Evolutionary conservation across 2,329 filamentous ascomycete species (phyloP).

Genomic region (Shiraia sp.): DNA sequence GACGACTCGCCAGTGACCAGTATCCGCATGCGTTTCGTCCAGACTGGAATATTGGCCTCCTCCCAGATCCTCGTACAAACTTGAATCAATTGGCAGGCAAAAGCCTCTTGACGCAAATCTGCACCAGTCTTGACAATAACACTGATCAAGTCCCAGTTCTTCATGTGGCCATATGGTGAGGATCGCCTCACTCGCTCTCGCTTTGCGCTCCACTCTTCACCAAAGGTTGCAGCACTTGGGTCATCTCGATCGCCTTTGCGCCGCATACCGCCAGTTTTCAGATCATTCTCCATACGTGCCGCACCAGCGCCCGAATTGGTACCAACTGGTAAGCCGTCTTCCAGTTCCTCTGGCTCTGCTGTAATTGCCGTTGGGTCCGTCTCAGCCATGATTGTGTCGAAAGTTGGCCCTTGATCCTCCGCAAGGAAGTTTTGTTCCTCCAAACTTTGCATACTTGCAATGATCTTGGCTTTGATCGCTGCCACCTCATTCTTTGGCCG

Average conservation of each 20-base stretch:
- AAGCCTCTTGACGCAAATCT: slow-evolving; percentile 81
- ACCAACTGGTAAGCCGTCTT: slow-evolving; percentile 56
- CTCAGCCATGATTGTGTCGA: slow-evolving; percentile 81
- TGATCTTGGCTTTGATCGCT: slow-evolving; percentile 82
- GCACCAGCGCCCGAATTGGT: slow-evolving; percentile 74
- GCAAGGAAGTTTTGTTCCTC: slow-evolving; percentile 83
- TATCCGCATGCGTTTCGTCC: slow-evolving; percentile 87
- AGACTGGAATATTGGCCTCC: slow-evolving; percentile 75
- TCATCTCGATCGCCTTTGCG: slow-evolving; percentile 82
- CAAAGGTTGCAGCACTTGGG: slow-evolving; percentile 82
- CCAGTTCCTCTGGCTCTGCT: slow-evolving; percentile 57
- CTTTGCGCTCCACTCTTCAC: slow-evolving; percentile 83
- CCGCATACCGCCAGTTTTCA: slow-evolving; percentile 82
- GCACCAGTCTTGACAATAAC: slow-evolving; percentile 88
- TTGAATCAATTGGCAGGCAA: slow-evolving; percentile 81
- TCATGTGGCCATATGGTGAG: slow-evolving; percentile 86
- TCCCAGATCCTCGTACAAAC: slow-evolving; percentile 83
- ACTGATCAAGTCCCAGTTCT: slow-evolving; percentile 85
- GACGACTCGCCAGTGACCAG: slow-evolving; percentile 83
- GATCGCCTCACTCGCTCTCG: slow-evolving; percentile 82
- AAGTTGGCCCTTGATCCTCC: slow-evolving; percentile 73
- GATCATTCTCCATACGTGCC: slow-evolving; percentile 86
- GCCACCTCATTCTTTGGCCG: slow-evolving; percentile 79
- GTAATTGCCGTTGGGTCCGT: slow-evolving; percentile 59
- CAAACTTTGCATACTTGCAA: slow-evolving; percentile 85